Evolutionary conservation across 768 basidiomycete genomes (phyloP).

Genomic region (Ramaria sp.): DNA sequence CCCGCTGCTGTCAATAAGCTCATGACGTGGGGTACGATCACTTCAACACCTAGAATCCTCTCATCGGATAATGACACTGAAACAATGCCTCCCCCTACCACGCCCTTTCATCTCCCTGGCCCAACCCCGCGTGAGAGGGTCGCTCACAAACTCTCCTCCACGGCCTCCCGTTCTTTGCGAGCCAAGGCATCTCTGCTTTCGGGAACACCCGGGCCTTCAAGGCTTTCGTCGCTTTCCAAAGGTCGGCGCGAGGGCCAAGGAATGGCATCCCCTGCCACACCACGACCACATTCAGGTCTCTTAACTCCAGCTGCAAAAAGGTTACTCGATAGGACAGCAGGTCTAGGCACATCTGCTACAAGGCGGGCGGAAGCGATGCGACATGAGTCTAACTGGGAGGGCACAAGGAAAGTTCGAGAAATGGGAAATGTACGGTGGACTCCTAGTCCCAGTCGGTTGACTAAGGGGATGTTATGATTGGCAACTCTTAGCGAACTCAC

Average conservation of each 20-base stretch:
- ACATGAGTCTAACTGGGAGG: conserved; percentile 46
- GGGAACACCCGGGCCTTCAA: not conserved
- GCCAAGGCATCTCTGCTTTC: conserved; percentile 57
- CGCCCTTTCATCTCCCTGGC: conserved; percentile 71
- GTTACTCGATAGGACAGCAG: conserved; percentile 61
- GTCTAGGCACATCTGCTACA: conserved; percentile 44
- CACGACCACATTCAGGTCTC: conserved; percentile 34
- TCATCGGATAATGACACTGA: conserved; percentile 46
- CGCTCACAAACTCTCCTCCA: conserved; percentile 71
- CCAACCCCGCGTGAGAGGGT: conserved; percentile 74
- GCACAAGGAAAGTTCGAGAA: conserved; percentile 45
- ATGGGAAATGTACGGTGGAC: conserved; percentile 67
- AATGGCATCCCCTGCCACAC: not conserved
- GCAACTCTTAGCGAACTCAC: too few species aligned
- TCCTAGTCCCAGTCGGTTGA: conserved; percentile 43
- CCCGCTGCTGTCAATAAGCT: conserved; percentile 80
- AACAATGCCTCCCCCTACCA: conserved; percentile 33
- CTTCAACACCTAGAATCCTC: conserved; percentile 84
- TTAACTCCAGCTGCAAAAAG: conserved; percentile 81
- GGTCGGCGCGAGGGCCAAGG: not conserved
- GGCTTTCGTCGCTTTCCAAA: not conserved
- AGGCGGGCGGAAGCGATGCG: conserved; percentile 64
- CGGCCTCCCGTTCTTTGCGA: conserved; percentile 72
- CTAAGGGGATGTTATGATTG: not conserved
- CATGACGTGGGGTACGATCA: conserved; percentile 95